Evolutionary conservation across 2,329 filamentous ascomycete species (phyloP).

Genomic region (Beauveria pseudobassiana): DNA sequence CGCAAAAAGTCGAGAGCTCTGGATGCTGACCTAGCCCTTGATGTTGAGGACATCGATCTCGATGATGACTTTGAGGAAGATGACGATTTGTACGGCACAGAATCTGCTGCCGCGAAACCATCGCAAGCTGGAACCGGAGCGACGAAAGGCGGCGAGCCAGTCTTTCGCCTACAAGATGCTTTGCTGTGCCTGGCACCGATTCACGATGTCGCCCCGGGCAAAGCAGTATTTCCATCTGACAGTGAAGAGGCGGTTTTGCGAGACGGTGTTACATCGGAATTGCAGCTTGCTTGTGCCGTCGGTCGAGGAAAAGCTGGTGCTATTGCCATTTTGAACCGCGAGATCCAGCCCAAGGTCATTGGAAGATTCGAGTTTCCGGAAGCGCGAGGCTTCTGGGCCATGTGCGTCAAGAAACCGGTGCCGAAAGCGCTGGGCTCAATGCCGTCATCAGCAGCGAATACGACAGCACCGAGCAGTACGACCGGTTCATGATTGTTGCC

Average conservation of each 20-base stretch:
- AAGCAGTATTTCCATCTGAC: constrained; percentile 35
- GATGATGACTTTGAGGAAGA: constrained; percentile 56
- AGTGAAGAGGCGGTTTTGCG: constrained; percentile 36
- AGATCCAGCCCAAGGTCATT: constrained; percentile 66
- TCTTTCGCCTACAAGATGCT: constrained; percentile 69
- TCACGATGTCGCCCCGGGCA: constrained; percentile 64
- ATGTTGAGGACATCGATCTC: constrained; percentile 43
- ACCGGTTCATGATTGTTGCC: constrained; percentile 77
- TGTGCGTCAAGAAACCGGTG: constrained; percentile 61
- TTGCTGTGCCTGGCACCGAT: constrained; percentile 75
- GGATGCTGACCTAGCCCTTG: constrained; percentile 45
- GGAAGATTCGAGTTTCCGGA: constrained; percentile 65
- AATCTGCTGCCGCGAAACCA: constrained; percentile 52
- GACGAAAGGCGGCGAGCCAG: constrained; percentile 54
- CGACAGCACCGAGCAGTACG: constrained; percentile 54
- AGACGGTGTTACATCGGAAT: constrained; percentile 44
- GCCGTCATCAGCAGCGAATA: constrained; percentile 47
- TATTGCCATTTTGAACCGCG: constrained; percentile 68
- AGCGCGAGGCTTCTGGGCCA: constrained; percentile 73
- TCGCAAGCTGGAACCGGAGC: constrained; percentile 31
- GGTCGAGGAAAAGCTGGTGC: constrained; percentile 61
- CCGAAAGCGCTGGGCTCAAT: constrained; percentile 48
- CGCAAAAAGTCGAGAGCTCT: constrained; percentile 55
- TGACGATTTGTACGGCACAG: constrained; percentile 54
- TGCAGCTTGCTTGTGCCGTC: constrained; percentile 52